Conservation (phyloP, 305 asterid species). For the Ruellia speciosa region DNA sequence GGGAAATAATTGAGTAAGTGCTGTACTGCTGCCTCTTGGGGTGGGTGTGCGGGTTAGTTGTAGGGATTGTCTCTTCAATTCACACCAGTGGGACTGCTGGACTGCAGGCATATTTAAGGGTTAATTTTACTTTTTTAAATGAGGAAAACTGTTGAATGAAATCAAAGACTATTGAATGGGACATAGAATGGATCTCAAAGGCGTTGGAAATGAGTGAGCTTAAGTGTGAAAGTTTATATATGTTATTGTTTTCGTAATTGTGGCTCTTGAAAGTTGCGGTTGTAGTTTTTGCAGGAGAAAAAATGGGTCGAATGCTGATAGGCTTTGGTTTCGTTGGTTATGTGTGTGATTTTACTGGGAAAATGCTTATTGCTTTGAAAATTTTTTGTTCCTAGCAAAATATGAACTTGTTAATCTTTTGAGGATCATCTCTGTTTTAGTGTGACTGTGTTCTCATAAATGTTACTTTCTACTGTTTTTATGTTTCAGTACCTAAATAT, state of each 20-base stretch:
- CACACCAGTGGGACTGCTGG: too few species aligned
- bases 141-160: slow-evolving; percentile 4
- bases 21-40: too few species aligned
- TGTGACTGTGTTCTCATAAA: slow-evolving; percentile 4
- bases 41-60: too few species aligned
- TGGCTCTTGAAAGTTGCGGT: slow-evolving; percentile 15
- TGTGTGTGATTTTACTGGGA: slow-evolving; percentile 5
- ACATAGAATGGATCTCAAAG: slow-evolving; percentile 1
- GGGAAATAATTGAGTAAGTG: too few species aligned
- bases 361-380: neutral
- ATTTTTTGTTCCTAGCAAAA: slow-evolving; percentile 5
- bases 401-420: slow-evolving; percentile 5
- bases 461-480: slow-evolving; percentile 25
- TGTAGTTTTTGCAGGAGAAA: slow-evolving; percentile 16
- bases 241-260: neutral
- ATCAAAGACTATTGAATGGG: neutral
- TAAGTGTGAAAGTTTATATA: slow-evolving; percentile 11
- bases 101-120: too few species aligned
- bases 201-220: slow-evolving; percentile 5
- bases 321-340: neutral
- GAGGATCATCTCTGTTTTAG: neutral
- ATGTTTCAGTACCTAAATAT: slow-evolving; percentile 75
- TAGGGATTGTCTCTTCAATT: too few species aligned
- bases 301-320: neutral
- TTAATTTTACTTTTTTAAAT: neutral